These are phyloP conservation scores for Nigrospora sphaerica DNA, from an alignment of 2,329 filamentous ascomycete species.

Conservation along the genomic window DNA sequence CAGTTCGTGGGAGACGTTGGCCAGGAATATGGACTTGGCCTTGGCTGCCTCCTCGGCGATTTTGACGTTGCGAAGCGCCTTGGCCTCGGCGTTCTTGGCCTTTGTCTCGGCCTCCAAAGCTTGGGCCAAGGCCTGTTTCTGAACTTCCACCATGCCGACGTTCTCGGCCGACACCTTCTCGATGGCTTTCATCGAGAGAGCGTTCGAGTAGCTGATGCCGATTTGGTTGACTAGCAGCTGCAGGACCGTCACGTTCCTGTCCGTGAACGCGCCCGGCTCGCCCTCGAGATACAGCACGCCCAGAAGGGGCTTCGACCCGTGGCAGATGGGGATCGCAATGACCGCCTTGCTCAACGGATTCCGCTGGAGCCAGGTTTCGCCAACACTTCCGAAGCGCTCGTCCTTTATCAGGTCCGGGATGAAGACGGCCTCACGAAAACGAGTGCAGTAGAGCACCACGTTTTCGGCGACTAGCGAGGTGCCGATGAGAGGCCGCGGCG, in stretches of 20 bases:
- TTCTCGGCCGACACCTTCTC: slow-evolving; percentile 75
- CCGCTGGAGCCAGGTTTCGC: slow-evolving; percentile 57
- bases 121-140: slow-evolving; percentile 66
- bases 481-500: slow-evolving; percentile 56
- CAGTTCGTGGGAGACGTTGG: slow-evolving; percentile 75
- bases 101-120: slow-evolving; percentile 68
- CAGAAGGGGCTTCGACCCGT: slow-evolving; percentile 62
- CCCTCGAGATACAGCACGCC: slow-evolving; percentile 73
- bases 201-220: slow-evolving; percentile 63
- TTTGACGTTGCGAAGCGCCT: slow-evolving; percentile 72
- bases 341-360: slow-evolving; percentile 67
- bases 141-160: slow-evolving; percentile 68
- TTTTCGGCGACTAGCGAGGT: slow-evolving; percentile 68
- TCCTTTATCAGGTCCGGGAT: slow-evolving; percentile 67
- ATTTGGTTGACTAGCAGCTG: slow-evolving; percentile 75
- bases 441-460: slow-evolving; percentile 68
- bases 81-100: slow-evolving; percentile 68
- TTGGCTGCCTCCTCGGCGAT: slow-evolving; percentile 78
- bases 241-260: slow-evolving; percentile 60
- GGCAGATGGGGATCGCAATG: slow-evolving; percentile 73
- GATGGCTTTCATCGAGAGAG: slow-evolving; percentile 60
- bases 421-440: slow-evolving; percentile 70
- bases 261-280: slow-evolving; percentile 68
- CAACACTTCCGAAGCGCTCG: slow-evolving; percentile 72
- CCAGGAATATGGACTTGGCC: slow-evolving; percentile 74